Evolutionary conservation across 345 rosid species (phyloP).

Genomic region (Moringa oleifera): DNA sequence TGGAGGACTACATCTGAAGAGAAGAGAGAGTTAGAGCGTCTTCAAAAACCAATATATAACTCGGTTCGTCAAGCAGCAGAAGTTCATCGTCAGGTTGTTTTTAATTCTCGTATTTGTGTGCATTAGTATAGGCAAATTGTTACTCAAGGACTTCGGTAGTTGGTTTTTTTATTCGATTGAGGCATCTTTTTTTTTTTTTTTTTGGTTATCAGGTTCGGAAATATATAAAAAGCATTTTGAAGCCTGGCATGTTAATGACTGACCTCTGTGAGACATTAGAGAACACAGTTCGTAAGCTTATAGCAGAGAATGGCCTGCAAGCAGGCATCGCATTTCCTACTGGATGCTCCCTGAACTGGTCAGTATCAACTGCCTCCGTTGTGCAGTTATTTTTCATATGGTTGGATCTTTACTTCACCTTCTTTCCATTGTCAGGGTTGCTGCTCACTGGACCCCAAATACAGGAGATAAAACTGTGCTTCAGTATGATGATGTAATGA

Average conservation of each 20-base stretch:
- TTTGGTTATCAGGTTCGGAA: slow-evolving; percentile 56
- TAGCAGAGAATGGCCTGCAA: slow-evolving; percentile 86
- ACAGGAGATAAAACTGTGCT: slow-evolving; percentile 94
- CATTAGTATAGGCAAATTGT: neutral
- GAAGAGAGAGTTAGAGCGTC: slow-evolving; percentile 89
- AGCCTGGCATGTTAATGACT: slow-evolving; percentile 92
- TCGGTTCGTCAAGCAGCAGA: slow-evolving; percentile 96
- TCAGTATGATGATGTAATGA: slow-evolving; percentile 95
- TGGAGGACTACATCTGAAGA: slow-evolving; percentile 98
- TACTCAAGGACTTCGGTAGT: neutral
- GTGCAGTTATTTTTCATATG: neutral
- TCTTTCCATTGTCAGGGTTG: slow-evolving; percentile 54
- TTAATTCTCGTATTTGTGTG: neutral
- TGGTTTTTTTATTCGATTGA: slow-evolving; percentile 10
- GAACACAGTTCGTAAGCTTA: slow-evolving; percentile 80
- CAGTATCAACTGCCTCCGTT: slow-evolving; percentile 12
- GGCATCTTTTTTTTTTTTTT: neutral
- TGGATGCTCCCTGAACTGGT: slow-evolving; percentile 97
- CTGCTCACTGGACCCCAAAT: slow-evolving; percentile 99
- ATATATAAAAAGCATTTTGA: slow-evolving; percentile 69
- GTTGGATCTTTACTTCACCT: slow-evolving; percentile 16
- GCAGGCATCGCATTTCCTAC: slow-evolving; percentile 99
- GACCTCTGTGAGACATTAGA: slow-evolving; percentile 92
- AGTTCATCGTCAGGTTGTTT: slow-evolving; percentile 88
- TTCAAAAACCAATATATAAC: slow-evolving; percentile 76